Evolutionary conservation across 345 rosid species (phyloP), one percentile per base, ranked within the genome.

Genomic region (Lenwebbia sp.): DNA sequence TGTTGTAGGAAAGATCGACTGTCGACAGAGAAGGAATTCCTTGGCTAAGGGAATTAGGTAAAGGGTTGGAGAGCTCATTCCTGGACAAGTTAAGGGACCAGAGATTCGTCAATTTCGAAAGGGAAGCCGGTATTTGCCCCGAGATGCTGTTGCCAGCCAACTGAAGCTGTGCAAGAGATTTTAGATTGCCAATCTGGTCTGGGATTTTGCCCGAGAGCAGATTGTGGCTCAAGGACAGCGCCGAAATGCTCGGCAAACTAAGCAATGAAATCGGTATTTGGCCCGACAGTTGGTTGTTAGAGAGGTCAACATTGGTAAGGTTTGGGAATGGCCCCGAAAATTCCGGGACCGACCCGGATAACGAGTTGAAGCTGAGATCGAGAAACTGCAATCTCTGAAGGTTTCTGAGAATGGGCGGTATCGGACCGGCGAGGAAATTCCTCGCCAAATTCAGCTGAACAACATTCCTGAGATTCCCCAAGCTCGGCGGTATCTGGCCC

Each of bases 61-160:
- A 86, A 88, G 96, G 97, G 83, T 89, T 93, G 9, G 95, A 89
- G 88, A 97, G 90, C 40, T 88, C 93, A 88, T 97, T 97, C 89
- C 95, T 91, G 1, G 99, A 97, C 82, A 97, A 90, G 85, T 96
- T 96, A 47, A 97, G 98, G 90, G 89, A 92, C 99, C 99, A 97
- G 26, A 97, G 97, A 44, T 91, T 93, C 82, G 90, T 94, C 85
- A 96, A 85, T 83, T 89, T 88, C 33, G 96, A 92, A 86, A 96
- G 85, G 88, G 98, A 92, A 40, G 88, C 86, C 81, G 98, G 98
- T 83, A 97, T 89, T 81, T 87, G 96, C 83, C 98, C 99, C 0
- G 89, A 49, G 86, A 97, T 91, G 88, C 90, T 89, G 90, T 97
- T 97, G 76, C 86, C 84, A 62, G 96, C 89, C 89, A 97, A 62